Base-by-base conservation (phyloP, 352 stramenopile genomes). In the Phytophthora podocarpi region DNA sequence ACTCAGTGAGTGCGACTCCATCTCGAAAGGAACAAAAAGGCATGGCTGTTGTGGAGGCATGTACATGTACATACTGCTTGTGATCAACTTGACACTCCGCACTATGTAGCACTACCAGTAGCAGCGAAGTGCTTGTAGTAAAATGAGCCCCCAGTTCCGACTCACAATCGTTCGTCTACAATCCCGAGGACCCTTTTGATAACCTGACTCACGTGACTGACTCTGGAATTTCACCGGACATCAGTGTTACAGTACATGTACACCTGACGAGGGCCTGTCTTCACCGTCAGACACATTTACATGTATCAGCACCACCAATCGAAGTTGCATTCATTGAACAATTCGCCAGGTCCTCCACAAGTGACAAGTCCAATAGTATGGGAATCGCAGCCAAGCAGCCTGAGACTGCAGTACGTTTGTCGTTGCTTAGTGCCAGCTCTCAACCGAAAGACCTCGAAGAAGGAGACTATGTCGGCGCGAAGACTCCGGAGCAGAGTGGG, bases 401-500 rank as follows among this genome's bases (percentile, higher is more conserved):
- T 5, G 62, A 66, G 28, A 10, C 42, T 42, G 62, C 55, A 23
- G 35, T 42, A 2, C 66, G 66, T 3, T 51, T 74, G 36, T 74
- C 66, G 13, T 58, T 70, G n/a, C 48, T 54, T 21, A 70, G 60
- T 30, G 48, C 35, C 4, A 63, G 15, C 24, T 61, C 51, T 2
- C 37, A 58, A 13, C 41, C 41, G 16, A 70, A 74, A 50, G 59
- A 67, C 34, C 39, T 70, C 15, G 53, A 70, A 39, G 62, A 68
- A 39, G 62, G 62, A 24, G 56, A 47, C 28, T 72, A 59, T 41
- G 36, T 57, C 4, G 56, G 49, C 4, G 34, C 28, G 4, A 75
- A 75, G 40, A 75, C 61, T 9, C 71, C 67, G 3, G 69, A 80
- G 18, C 46, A 69, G 15, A 64, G 36, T 50, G 59, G 37, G 0